phyloP scores from a whole-genome alignment of 345 rosid genomes.

The thale cress (Arabidopsis thaliana) region TAIR10.1 NC_003071.7:13493501-13494000 shows the following conservation, averaged over 20 bases:
- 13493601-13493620: constrained; percentile 85
- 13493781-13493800: constrained; percentile 76
- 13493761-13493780: constrained; percentile 71
- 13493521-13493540: constrained; percentile 3
- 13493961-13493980: constrained; percentile 54
- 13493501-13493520: background rate
- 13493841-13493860: background rate
- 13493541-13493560: constrained; percentile 93
- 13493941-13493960: constrained; percentile 65
- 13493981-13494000: constrained; percentile 58
- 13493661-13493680: constrained; percentile 65
- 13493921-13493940: background rate
- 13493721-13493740: constrained; percentile 71
- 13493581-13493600: constrained; percentile 52
- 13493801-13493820: constrained; percentile 52
- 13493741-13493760: constrained; percentile 64
- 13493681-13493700: constrained; percentile 62
- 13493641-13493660: constrained; percentile 64
- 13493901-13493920: background rate
- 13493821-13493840: constrained; percentile 14
- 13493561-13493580: constrained; percentile 71
- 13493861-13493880: background rate
- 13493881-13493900: constrained; percentile 4
- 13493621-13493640: constrained; percentile 62
- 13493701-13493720: constrained; percentile 78